These are phyloP conservation scores for Babjeviella inositovora DNA, from an alignment of 805 yeast genomes.

Conservation along the genomic window DNA sequence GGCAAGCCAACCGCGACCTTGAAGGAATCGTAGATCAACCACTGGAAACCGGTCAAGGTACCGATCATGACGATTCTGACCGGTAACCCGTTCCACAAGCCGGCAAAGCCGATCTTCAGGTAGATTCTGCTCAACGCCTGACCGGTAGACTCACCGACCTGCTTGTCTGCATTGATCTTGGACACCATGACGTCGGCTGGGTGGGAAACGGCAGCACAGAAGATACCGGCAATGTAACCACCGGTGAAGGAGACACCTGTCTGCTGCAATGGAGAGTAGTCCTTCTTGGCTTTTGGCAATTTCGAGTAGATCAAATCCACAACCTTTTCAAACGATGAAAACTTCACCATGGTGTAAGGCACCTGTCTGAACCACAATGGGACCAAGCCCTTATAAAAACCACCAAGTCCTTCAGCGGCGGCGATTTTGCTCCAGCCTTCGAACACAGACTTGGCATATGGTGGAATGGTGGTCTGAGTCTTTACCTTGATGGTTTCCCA, in stretches of 20 bases:
- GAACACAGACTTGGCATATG: constrained; percentile 45
- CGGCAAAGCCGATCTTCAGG: constrained; percentile 68
- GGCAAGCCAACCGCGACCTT: constrained; percentile 92
- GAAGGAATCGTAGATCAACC: constrained; percentile 93
- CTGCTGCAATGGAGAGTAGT: constrained; percentile 62
- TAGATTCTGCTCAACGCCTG: constrained; percentile 64
- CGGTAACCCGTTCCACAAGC: constrained; percentile 90
- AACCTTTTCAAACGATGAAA: constrained; percentile 85
- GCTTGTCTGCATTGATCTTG: constrained; percentile 64
- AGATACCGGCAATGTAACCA: constrained; percentile 94
- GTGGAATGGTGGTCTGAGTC: constrained; percentile 88
- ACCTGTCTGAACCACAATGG: constrained; percentile 96
- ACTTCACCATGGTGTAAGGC: constrained; percentile 98
- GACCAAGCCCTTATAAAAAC: constrained; percentile 74
- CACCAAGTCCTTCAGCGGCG: constrained; percentile 53
- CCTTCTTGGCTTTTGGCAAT: constrained; percentile 57
- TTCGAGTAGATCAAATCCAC: constrained; percentile 65
- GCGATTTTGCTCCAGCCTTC: constrained; percentile 56
- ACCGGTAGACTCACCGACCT: constrained; percentile 48
- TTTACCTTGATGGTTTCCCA: constrained; percentile 90
- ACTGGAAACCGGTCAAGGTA: constrained; percentile 92
- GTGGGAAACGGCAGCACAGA: constrained; percentile 91
- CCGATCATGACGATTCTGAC: constrained; percentile 96
- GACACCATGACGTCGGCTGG: constrained; percentile 99
- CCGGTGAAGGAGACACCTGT: constrained; percentile 92